Evolutionary conservation across 169 alveolate species (phyloP), one percentile per base, ranked within the genome.

Genomic region (Eimeria sp.): DNA sequence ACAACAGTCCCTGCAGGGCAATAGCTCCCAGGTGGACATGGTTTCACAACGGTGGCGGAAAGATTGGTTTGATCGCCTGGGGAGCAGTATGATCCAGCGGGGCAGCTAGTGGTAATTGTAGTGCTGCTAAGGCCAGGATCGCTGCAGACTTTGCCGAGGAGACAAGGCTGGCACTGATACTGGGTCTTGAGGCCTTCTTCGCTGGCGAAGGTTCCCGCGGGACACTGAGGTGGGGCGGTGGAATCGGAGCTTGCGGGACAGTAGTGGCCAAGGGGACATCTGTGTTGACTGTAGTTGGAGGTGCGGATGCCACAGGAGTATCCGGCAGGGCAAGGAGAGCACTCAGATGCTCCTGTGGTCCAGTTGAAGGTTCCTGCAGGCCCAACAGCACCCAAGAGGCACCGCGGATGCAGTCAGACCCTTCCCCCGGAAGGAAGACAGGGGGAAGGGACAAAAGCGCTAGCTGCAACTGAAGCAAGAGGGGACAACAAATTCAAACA

Each of bases 171-270:
- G 70, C 89, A 80, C 70, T 80, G 89, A 25, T 25, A 51, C 34
- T 4, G 45, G 18, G 13, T 22, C 65, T 43, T 43, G 30, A 80
- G 89, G 45, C 95, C 76, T 58, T 49, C n/a, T 2, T 22, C 40
- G 45, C 72, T 34, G 13, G 76, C 87, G n/a, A 67, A 67, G 30
- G 95, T 89, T 78, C 95, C 95, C 49, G 95, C 87, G 20, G 88
- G 87, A 47, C 95, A 80, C 34, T 43, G 89, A n/a, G 58, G 89
- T 5, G 89, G 89, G 10, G 65, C 70, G 18, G 65, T 70, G 7
- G 89, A 47, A 45, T 80, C 65, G 22, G 65, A 49, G 65, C 65
- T 49, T 34, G 89, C 89, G n/a, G 89, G 89, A 18, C 89, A 80
- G 58, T 80, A 80, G 65, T 49, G 51, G 89, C 89, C 89, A 7